Evolutionary conservation across 371 early-diverging fungal species (phyloP).

Genomic region (Cokeromyces recurvatus): DNA sequence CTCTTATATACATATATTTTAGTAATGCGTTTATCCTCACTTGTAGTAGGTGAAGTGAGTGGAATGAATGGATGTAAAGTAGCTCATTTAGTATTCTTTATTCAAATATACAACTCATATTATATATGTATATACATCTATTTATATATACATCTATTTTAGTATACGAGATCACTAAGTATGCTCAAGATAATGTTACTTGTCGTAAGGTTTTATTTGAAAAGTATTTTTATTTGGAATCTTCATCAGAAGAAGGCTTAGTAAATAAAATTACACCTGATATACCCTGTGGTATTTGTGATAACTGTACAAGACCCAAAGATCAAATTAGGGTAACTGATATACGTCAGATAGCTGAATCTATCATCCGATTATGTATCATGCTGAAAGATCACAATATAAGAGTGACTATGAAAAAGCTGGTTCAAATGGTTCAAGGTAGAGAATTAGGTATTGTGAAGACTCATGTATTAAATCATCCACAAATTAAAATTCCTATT

Average conservation of each 20-base stretch:
- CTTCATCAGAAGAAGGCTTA: slow-evolving; percentile 16
- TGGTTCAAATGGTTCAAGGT: slow-evolving; percentile 47
- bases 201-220: slow-evolving; percentile 71
- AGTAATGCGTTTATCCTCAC: slow-evolving; percentile 55
- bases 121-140: too few species aligned
- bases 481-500: slow-evolving; percentile 26
- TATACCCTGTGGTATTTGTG: slow-evolving; percentile 46
- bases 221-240: slow-evolving; percentile 45
- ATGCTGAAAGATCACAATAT: slow-evolving; percentile 30
- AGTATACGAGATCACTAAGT: slow-evolving; percentile 62
- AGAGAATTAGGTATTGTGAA: slow-evolving; percentile 33
- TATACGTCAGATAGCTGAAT: slow-evolving; percentile 27
- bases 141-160: too few species aligned
- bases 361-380: slow-evolving; percentile 43
- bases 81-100: too few species aligned
- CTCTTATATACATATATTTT: neutral
- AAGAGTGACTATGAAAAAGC: slow-evolving; percentile 49
- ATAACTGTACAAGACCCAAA: slow-evolving; percentile 39
- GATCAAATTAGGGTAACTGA: slow-evolving; percentile 20
- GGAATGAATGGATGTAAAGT: slow-evolving; percentile 49
- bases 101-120: too few species aligned
- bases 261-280: slow-evolving; percentile 35
- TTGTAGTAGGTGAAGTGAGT: slow-evolving; percentile 62
- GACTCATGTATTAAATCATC: slow-evolving; percentile 26
- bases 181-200: slow-evolving; percentile 57